These are phyloP conservation scores for Acacia crassicarpa DNA, from an alignment of 306 rosid species.

Conservation along the genomic window DNA sequence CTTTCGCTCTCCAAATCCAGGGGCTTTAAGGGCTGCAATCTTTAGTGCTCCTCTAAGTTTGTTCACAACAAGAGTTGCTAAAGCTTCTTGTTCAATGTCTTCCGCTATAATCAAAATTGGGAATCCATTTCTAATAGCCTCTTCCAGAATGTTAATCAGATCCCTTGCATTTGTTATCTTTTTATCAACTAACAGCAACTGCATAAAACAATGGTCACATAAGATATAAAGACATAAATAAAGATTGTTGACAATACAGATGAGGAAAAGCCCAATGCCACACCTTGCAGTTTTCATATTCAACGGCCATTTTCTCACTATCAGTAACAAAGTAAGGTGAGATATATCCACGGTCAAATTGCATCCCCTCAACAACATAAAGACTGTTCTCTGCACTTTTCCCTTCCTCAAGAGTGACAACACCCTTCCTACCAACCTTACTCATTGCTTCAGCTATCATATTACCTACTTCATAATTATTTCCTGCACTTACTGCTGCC, in stretches of 20 bases:
- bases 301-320: conserved; percentile 97
- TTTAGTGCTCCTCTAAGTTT: conserved; percentile 94
- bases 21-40: conserved; percentile 99
- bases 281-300: conserved; percentile 96
- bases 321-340: conserved; percentile 98
- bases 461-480: conserved; percentile 85
- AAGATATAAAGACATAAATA: not conserved
- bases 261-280: not conserved
- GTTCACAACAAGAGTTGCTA: conserved; percentile 97
- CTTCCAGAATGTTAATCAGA: conserved; percentile 84
- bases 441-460: conserved; percentile 99
- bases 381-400: conserved; percentile 92
- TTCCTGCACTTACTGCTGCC: conserved; percentile 99
- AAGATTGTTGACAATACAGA: not conserved
- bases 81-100: conserved; percentile 97
- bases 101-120: conserved; percentile 84
- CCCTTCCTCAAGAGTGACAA: conserved; percentile 98
- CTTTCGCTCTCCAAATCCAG: conserved; percentile 99
- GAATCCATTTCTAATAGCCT: conserved; percentile 90
- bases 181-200: conserved; percentile 96
- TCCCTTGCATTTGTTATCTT: conserved; percentile 95
- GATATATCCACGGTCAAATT: conserved; percentile 97
- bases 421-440: conserved; percentile 96
- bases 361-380: conserved; percentile 99
- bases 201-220: conserved; percentile 30